These are phyloP conservation scores for Podospora fimiseda DNA, from an alignment of 495 filamentous ascomycete genomes.

Conservation along the genomic window DNA sequence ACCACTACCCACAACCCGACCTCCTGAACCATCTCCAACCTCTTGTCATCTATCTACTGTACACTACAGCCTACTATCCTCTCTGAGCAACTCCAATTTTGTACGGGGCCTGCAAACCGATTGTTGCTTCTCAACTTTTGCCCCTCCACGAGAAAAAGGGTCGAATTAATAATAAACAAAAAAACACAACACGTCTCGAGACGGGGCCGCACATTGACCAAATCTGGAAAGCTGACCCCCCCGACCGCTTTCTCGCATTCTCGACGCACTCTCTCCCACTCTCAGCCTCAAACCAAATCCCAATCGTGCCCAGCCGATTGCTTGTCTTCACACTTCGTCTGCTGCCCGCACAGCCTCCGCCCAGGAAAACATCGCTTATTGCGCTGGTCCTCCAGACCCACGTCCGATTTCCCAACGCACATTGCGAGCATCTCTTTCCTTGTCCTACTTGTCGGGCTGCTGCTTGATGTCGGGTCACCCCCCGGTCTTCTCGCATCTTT, in stretches of 20 bases:
- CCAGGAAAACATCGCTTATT: conserved; percentile 5
- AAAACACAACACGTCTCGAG: not conserved
- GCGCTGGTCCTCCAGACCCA: not conserved
- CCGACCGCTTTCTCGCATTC: not conserved
- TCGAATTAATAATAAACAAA: not conserved
- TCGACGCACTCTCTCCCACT: not conserved
- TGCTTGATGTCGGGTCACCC: conserved; percentile 6
- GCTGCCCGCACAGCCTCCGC: conserved; percentile 9
- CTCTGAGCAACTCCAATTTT: conserved; percentile 1
- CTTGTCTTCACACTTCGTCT: not conserved
- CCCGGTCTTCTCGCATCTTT: conserved; percentile 3
- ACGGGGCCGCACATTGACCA: not conserved
- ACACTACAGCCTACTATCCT: conserved; percentile 2
- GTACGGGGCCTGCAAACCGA: not conserved
- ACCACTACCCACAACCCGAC: conserved; percentile 14
- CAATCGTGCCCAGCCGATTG: conserved; percentile 4
- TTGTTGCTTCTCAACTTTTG: not conserved
- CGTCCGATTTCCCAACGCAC: conserved; percentile 3
- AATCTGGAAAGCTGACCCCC: not conserved
- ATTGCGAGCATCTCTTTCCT: not conserved
- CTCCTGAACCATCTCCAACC: conserved; percentile 10
- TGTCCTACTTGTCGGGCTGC: not conserved
- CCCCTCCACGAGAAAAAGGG: not conserved
- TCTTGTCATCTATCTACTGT: conserved; percentile 6
- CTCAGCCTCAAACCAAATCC: conserved; percentile 11